Evolutionary conservation across 2,329 filamentous ascomycete genomes (phyloP).

Genomic region (Bipolaris sorokiniana): DNA sequence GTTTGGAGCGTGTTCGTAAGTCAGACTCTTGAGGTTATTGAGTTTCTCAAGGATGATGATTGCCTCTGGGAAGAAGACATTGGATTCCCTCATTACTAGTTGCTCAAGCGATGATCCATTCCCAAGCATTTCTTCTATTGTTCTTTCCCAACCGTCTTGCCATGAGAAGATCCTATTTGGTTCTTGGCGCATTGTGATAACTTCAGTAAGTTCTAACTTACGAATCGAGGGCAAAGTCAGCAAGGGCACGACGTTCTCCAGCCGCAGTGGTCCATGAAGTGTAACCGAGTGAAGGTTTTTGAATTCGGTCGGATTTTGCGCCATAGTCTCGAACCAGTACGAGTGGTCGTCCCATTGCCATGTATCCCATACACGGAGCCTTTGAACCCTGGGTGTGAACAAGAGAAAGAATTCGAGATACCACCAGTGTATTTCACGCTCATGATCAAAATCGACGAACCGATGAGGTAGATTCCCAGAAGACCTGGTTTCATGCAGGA

Average conservation of each 20-base stretch:
- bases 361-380: slow-evolving; percentile 3
- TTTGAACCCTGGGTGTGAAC: slow-evolving; percentile 12
- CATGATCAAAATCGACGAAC: slow-evolving; percentile 2
- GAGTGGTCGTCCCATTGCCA: slow-evolving; percentile 16
- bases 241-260: slow-evolving; percentile 17
- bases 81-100: slow-evolving; percentile 3
- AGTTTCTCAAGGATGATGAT: background rate
- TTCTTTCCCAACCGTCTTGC: background rate
- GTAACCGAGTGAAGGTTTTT: slow-evolving; percentile 7
- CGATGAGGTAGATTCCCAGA: slow-evolving; percentile 2
- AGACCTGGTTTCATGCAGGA: background rate
- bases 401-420: slow-evolving; percentile 21
- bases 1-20: slow-evolving; percentile 9
- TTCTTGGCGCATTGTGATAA: slow-evolving; percentile 7
- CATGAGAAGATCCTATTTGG: slow-evolving; percentile 5
- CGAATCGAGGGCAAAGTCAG: slow-evolving; percentile 14
- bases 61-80: background rate
- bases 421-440: slow-evolving; percentile 13
- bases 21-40: slow-evolving; percentile 8
- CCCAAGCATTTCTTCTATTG: background rate
- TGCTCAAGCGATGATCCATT: slow-evolving; percentile 11
- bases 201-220: slow-evolving; percentile 2
- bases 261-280: slow-evolving; percentile 12
- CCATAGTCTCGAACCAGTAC: slow-evolving; percentile 14
- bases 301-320: slow-evolving; percentile 7